Evolutionary conservation across 129 eudicot genomes (phyloP), one percentile per base, ranked within the genome.

Genomic region (Cynara cardunculus): DNA sequence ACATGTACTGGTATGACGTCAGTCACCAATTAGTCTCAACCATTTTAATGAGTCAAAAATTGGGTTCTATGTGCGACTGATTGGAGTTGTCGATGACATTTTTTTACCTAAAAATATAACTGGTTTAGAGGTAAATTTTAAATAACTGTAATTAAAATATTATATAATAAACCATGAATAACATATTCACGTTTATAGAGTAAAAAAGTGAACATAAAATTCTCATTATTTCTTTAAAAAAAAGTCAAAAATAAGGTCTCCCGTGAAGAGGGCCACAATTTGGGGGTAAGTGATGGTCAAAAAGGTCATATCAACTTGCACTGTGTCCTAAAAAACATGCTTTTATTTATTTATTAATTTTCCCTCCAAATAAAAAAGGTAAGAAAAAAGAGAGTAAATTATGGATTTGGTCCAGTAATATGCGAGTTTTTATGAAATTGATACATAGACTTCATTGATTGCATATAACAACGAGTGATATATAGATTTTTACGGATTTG

Each of bases 191-290:
- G n/a, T 28, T 28, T 49, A 14, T 70, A 31, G 12, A 53, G 18
- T 16, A 16, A 39, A 25, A 64, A 24, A 3, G 21, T 14, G 25
- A 25, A 74, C 32, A 24, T 24, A 53, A 7, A 26, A 6, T 22
- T 61, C 7, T 76, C 16, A 21, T 76, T 62, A 61, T 59, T 71
- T 28, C 21, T 46, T n/a, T n/a, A n/a, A 7, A 11, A 11, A 25
- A 12, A 70, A 77, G 86, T 83, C 82, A 83, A 83, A 37, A 37
- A 77, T 61, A 37, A 61, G 4, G 82, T 83, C 86, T 31, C 56
- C 80, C 32, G 21, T 44, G 49, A 83, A 71, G n/a, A 61, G 25
- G 26, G 81, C 78, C 85, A 25, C 22, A 76, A 76, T 69, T 82
- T 59, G 14, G 67, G 85, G 85, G 13, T 31, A 82, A 25, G 11